Conservation (phyloP, 306 rosid species). For the Rubus idaeus region DNA sequence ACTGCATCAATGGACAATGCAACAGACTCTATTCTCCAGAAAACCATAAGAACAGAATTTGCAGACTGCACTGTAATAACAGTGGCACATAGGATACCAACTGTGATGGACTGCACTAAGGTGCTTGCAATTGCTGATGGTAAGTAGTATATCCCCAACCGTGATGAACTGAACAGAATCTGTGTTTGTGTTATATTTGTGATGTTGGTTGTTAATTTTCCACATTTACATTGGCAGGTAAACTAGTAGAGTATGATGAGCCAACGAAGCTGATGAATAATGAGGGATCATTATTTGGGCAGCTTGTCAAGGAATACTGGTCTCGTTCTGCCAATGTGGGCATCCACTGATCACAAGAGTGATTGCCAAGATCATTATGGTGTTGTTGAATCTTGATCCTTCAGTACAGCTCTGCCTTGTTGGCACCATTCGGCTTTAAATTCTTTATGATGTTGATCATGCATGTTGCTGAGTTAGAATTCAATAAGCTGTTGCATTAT, state of each 20-base stretch:
- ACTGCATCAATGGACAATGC: constrained; percentile 39
- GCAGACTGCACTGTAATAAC: constrained; percentile 30
- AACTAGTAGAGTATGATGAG: constrained; percentile 29
- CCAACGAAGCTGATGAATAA: constrained; percentile 27
- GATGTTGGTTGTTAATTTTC: not conserved
- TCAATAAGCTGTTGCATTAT: not conserved
- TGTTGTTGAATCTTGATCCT: not conserved
- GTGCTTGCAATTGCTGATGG: constrained; percentile 32
- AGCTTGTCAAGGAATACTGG: constrained; percentile 35
- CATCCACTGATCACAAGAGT: no score
- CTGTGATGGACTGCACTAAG: constrained; percentile 32
- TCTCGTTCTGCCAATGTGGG: constrained; percentile 22
- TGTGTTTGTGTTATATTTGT: no score
- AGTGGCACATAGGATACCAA: constrained; percentile 38
- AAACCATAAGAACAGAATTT: constrained; percentile 30
- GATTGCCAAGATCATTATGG: not conserved
- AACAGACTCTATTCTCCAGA: constrained; percentile 32
- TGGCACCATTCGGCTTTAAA: not conserved
- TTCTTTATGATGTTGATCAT: not conserved
- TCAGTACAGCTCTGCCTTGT: not conserved
- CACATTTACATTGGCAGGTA: constrained; percentile 14
- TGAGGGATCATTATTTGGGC: constrained; percentile 23
- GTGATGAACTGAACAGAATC: not conserved
- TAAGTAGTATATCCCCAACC: not conserved
- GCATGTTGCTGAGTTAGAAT: not conserved